Percentiles rank a stretch among this genome's conserved stretches.
Evolutionary conservation across 305 asterid genomes (phyloP).

Genomic region (Ilex paraguariensis): DNA sequence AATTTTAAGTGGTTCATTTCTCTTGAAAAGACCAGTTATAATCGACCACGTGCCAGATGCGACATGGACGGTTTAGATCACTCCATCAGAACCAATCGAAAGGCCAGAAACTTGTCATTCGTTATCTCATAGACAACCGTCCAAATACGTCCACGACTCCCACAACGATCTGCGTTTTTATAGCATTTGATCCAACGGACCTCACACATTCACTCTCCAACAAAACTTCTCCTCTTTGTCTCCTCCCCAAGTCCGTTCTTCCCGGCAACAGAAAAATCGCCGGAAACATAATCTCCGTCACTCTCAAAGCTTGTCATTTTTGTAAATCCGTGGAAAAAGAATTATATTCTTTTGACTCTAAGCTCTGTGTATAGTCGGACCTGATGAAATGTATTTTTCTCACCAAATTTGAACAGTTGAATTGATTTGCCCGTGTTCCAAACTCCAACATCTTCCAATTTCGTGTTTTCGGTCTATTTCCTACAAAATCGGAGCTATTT

Average conservation of each 20-base stretch:
- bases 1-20: not conserved
- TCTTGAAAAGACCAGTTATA: not conserved
- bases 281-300: not conserved
- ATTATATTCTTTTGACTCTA: not conserved
- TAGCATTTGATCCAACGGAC: constrained; percentile 66
- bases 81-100: constrained; percentile 37
- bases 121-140: constrained; percentile 51
- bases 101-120: constrained; percentile 19
- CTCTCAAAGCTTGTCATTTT: not conserved
- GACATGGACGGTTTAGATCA: constrained; percentile 32
- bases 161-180: constrained; percentile 33
- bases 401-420: too few species aligned
- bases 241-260: not conserved
- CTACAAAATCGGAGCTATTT: too few species aligned
- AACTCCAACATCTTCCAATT: too few species aligned
- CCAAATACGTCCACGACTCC: constrained; percentile 40
- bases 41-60: constrained; percentile 14
- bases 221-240: constrained; percentile 8
- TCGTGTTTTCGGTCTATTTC: too few species aligned
- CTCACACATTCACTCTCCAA: constrained; percentile 19
- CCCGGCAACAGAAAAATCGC: not conserved
- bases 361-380: not conserved
- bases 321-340: too few species aligned
- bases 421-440: too few species aligned
- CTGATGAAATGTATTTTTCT: too few species aligned